phyloP scores from a whole-genome alignment of 108 stramenopile species.

The Mediolabrus comicus region DNA sequence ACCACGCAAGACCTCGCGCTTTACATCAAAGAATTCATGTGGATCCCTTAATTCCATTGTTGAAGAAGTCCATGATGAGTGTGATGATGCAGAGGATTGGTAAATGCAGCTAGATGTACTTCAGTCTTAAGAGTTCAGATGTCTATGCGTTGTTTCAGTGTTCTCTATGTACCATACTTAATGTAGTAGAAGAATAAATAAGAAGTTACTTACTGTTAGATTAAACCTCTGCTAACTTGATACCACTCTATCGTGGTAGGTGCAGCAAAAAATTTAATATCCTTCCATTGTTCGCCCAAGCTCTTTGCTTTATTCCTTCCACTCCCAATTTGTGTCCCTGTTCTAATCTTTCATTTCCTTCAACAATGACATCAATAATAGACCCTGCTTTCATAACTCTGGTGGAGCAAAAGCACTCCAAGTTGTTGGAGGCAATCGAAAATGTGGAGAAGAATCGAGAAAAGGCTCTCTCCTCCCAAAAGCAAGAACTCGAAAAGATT shows the following conservation, averaged over 20 bases:
- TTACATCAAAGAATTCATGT: constrained; percentile 5
- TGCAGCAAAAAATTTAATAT: not conserved
- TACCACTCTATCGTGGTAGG: too few species aligned
- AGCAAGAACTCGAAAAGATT: constrained; percentile 21
- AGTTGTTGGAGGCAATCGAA: constrained; percentile 25
- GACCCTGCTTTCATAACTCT: constrained; percentile 2
- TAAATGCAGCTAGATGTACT: not conserved
- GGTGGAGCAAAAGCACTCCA: constrained; percentile 23
- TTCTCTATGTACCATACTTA: not conserved
- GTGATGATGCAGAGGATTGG: constrained; percentile 14
- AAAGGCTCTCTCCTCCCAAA: constrained; percentile 14
- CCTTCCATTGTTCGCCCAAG: not conserved
- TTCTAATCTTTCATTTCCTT: constrained; percentile 1
- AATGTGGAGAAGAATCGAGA: constrained; percentile 9
- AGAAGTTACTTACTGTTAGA: too few species aligned
- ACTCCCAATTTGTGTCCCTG: too few species aligned
- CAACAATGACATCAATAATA: not conserved
- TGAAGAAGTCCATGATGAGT: constrained; percentile 16
- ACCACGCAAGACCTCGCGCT: constrained; percentile 3
- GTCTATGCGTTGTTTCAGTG: not conserved
- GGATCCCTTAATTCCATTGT: constrained; percentile 41
- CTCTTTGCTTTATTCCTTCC: too few species aligned
- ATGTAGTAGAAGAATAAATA: too few species aligned
- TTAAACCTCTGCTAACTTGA: too few species aligned
- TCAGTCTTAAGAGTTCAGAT: not conserved